Base-by-base conservation (phyloP, 2,329 filamentous ascomycete genomes). In the Tolypocladium endophyticum region DNA sequence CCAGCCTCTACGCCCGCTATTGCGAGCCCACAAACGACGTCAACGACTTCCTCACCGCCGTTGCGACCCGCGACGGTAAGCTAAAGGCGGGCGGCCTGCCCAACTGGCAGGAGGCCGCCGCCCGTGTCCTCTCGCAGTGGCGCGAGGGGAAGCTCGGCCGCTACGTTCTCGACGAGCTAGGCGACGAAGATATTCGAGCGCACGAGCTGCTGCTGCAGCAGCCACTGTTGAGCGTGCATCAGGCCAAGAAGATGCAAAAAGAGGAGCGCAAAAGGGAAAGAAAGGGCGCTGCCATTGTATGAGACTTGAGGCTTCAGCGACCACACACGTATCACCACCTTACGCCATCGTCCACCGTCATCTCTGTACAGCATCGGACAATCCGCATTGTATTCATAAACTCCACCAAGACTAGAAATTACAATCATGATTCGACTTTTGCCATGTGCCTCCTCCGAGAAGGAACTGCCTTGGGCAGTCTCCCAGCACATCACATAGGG, bases 81-180 rank as follows among this genome's bases (percentile, higher is more conserved):
- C 73, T 97, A 57, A 80, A 81, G 55, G 87, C 87, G 64, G 89
- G 90, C 1, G 92, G 90, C 0, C 72, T 81, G 12, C 86, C 88
- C 0, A 87, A 90, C 69, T 74, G 83, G 33, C 87, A 92, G 58
- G 84, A 84, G 9, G 86, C 91, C 2, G 92, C 92, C 2, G 75
- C 91, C 41, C 90, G 90, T 81, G 78, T 96, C 60, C 81, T 97
- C 16, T 87, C 92, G 67, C 84, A 87, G 69, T 99, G 91, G 89
- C 83, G 92, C 57, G 80, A 79, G 30, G 94, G 94, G 1, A 76
- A 83, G 36, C 69, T 97, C 59, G 93, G 92, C 0, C 80, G 76
- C 47, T 94, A 95, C 68, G 75, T 91, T 25, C 78, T 99, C 38
- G 94, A 99, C 69, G 83, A 90, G 59, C 77, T 97, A 16, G 80